Conservation (phyloP, 208 protist species). For the Sergeia podlipaevii region DNA sequence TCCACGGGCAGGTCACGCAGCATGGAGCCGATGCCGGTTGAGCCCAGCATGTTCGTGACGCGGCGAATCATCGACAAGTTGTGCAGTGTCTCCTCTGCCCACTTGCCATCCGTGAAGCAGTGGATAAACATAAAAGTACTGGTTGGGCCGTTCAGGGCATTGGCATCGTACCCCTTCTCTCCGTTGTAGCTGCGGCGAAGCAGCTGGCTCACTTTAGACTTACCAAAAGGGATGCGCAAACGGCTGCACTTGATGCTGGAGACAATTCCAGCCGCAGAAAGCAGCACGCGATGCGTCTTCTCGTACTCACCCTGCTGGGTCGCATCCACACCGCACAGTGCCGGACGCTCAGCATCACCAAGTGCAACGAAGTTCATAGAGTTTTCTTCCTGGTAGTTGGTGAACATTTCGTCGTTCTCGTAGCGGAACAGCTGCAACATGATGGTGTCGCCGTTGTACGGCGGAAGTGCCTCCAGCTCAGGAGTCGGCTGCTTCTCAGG, state of each 20-base stretch:
- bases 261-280: conserved; percentile 78
- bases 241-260: conserved; percentile 90
- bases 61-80: conserved; percentile 77
- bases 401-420: conserved; percentile 58
- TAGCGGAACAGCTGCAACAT: conserved; percentile 83
- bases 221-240: conserved; percentile 90
- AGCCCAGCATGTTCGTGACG: conserved; percentile 78
- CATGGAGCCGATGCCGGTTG: conserved; percentile 75
- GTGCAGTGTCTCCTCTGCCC: conserved; percentile 89
- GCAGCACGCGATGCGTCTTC: conserved; percentile 68
- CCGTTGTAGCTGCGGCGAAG: conserved; percentile 88
- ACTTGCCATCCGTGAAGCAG: conserved; percentile 70
- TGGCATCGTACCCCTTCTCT: conserved; percentile 81
- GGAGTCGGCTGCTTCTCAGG: conserved; percentile 70
- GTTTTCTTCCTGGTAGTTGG: conserved; percentile 73
- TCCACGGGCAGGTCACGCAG: conserved; percentile 86
- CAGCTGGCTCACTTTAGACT: conserved; percentile 88
- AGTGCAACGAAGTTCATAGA: conserved; percentile 83
- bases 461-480: conserved; percentile 79
- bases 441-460: conserved; percentile 82
- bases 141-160: conserved; percentile 67
- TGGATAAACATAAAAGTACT: conserved; percentile 79
- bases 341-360: conserved; percentile 81
- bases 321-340: conserved; percentile 81
- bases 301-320: conserved; percentile 63